A percentile compares a stretch with the other conserved stretches of the same genome.
Evolutionary conservation across 2,329 filamentous ascomycete species (phyloP).

Genomic region (Cordyceps cicadae): DNA sequence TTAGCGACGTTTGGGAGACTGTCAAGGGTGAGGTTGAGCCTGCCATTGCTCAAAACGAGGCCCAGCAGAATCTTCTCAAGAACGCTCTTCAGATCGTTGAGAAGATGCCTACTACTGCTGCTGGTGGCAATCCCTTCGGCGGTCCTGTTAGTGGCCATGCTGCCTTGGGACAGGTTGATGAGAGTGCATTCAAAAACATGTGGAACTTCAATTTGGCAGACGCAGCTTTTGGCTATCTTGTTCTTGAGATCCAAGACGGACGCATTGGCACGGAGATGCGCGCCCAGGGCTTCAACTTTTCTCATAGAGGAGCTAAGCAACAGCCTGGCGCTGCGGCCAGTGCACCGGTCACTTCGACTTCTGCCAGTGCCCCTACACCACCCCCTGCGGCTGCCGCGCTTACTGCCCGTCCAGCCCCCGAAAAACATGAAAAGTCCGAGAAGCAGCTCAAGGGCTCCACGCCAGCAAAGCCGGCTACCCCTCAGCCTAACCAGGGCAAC

Average conservation of each 20-base stretch:
- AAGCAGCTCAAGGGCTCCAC: constrained; percentile 28
- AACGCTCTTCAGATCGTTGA: constrained; percentile 90
- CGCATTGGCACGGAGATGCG: constrained; percentile 98
- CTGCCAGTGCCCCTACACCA: constrained; percentile 24
- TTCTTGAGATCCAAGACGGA: constrained; percentile 89
- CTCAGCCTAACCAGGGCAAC: constrained; percentile 40
- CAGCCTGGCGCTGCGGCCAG: constrained; percentile 34
- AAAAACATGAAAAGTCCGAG: constrained; percentile 14
- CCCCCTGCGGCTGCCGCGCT: constrained; percentile 23
- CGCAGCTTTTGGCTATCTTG: constrained; percentile 92
- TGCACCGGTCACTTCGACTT: constrained; percentile 24
- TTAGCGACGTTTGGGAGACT: constrained; percentile 99
- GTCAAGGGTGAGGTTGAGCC: constrained; percentile 94
- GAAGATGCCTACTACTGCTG: constrained; percentile 94
- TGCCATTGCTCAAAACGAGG: constrained; percentile 86
- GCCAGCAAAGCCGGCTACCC: constrained; percentile 34
- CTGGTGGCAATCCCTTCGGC: constrained; percentile 93
- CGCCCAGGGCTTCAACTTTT: constrained; percentile 98
- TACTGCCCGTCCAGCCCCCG: constrained; percentile 26
- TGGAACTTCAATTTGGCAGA: constrained; percentile 99
- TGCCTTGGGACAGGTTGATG: constrained; percentile 81
- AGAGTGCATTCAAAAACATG: constrained; percentile 99
- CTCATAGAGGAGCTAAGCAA: constrained; percentile 84
- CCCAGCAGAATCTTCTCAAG: constrained; percentile 83
- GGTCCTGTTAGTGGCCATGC: constrained; percentile 66